Evolutionary conservation across 306 rosid species (phyloP).

Genomic region (Elaeagnus macrophylla): DNA sequence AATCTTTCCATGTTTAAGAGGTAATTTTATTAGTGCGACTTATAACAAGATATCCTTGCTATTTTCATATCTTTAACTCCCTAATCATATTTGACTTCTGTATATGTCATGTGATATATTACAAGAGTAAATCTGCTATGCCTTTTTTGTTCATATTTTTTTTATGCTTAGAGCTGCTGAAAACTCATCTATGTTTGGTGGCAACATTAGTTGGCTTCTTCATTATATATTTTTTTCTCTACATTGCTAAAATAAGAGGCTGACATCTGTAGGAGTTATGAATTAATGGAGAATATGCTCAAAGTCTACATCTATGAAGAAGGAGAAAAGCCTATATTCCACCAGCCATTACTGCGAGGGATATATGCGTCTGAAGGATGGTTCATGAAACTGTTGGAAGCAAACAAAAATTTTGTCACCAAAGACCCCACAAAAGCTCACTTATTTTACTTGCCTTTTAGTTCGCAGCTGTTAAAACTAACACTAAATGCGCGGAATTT

Average conservation of each 20-base stretch:
- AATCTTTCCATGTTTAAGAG: conserved; percentile 3
- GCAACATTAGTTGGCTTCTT: neutral
- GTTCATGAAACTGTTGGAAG: neutral
- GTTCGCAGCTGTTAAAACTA: neutral
- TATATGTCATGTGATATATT: neutral
- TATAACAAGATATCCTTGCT: neutral
- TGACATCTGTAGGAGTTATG: neutral
- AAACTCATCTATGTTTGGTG: too few species aligned
- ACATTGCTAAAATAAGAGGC: neutral
- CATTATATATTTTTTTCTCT: neutral
- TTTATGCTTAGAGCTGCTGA: too few species aligned
- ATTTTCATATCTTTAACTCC: neutral
- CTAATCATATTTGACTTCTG: neutral
- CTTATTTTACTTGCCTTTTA: neutral
- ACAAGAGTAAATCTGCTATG: neutral
- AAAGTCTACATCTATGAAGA: conserved; percentile 1
- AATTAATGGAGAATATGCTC: neutral
- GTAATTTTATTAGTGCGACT: neutral
- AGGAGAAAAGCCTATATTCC: conserved; percentile 1
- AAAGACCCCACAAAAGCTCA: neutral
- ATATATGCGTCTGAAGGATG: neutral
- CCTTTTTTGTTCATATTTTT: too few species aligned
- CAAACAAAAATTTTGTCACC: neutral
- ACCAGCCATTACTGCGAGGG: neutral
- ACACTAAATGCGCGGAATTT: neutral